Evolutionary conservation across 2,329 filamentous ascomycete genomes (phyloP), one percentile per base, ranked within the genome.

Genomic region (Colletotrichum horii): DNA sequence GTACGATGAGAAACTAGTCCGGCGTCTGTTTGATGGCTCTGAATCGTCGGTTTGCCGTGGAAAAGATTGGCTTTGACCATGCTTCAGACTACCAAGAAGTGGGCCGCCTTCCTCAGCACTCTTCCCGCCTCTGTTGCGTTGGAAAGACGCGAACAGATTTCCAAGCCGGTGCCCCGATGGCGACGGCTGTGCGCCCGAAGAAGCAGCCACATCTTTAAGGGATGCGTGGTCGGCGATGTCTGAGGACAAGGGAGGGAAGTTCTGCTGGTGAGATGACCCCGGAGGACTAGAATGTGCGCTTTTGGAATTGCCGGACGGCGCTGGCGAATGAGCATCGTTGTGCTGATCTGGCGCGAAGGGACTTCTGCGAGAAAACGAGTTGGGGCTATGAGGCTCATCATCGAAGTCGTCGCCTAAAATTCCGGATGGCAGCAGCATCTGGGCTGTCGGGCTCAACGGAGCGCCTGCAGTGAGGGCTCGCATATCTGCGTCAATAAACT

Each of bases 21-120:
- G 88, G 28, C 91, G 91, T 83, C 85, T 91, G 82, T 82, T 91
- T 77, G 80, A 87, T 82, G 84, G 84, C 80, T 89, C 93, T 79
- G 82, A 83, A 15, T 92, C 91, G 26, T 90, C 94, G 76, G 85
- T 85, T 76, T 89, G 89, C 22, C 90, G 87, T 8, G 95, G 95
- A 78, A 97, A 92, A 0, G 95, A 96, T 80, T 95, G 94, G 79
- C 94, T 96, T 81, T 96, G 94, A 0, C 91, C 90, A 34, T 91
- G 85, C 80, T 94, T 95, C 16, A 96, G 85, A 24, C 90, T 92
- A 1, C 95, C 95, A 9, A 96, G 84, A 2, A 90, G 87, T 8
- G 93, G 93, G 1, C 93, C 92, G 34, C 92, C 89, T 11, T 91
- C 89, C 8, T 79, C 80, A 2, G 83, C 82, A 52, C 84, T 82